These are phyloP conservation scores for Russula olivacea DNA, from an alignment of 768 basidiomycete species.

Conservation along the genomic window DNA sequence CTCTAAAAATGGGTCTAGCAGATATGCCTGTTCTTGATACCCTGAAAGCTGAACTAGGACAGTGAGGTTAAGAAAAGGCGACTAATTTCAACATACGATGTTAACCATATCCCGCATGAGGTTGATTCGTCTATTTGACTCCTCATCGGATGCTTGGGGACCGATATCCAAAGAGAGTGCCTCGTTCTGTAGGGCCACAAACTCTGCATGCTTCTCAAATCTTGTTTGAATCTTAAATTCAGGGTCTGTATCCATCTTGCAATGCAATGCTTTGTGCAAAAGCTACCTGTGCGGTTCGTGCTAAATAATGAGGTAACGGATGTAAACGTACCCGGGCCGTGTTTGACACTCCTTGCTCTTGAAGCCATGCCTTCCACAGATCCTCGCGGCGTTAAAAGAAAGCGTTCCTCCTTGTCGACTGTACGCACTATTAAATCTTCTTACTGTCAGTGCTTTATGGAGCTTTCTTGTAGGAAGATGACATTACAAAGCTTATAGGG, in stretches of 20 bases:
- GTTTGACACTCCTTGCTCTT: too few relatives aligned
- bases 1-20: slow-evolving; percentile 87
- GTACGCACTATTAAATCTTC: not conserved
- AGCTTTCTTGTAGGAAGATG: slow-evolving; percentile 11
- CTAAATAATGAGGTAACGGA: too few relatives aligned
- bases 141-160: slow-evolving; percentile 32
- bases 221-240: slow-evolving; percentile 44
- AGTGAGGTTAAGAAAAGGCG: not conserved
- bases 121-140: slow-evolving; percentile 3
- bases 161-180: slow-evolving; percentile 47
- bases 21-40: slow-evolving; percentile 90
- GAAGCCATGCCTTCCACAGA: not conserved
- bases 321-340: not conserved
- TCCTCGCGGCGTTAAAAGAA: slow-evolving; percentile 18
- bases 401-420: not conserved
- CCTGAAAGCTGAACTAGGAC: slow-evolving; percentile 56
- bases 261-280: not conserved
- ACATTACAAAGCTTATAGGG: not conserved
- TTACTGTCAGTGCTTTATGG: not conserved
- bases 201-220: slow-evolving; percentile 57
- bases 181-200: slow-evolving; percentile 44
- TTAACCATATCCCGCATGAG: slow-evolving; percentile 11
- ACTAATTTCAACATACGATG: slow-evolving; percentile 8
- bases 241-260: slow-evolving; percentile 33
- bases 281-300: not conserved